These are phyloP conservation scores for Tritrichomonas musculus DNA, from an alignment of 208 protist species.

Conservation along the genomic window DNA sequence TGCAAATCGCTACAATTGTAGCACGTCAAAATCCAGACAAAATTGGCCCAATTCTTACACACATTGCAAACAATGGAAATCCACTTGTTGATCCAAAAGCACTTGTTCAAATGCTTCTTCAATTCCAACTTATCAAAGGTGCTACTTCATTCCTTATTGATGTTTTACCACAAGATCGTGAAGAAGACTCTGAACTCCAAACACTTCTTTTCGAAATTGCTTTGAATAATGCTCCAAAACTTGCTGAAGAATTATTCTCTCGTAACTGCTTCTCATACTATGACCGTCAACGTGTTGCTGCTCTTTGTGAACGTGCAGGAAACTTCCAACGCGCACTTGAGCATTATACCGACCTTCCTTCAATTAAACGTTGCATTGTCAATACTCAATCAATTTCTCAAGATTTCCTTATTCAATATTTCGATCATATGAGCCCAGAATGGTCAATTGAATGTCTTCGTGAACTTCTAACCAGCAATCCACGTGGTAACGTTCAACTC, in stretches of 20 bases:
- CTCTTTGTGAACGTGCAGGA: conserved; percentile 92
- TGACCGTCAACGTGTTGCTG: conserved; percentile 81
- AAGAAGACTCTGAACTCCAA: conserved; percentile 73
- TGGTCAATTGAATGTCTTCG: conserved; percentile 86
- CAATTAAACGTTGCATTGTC: conserved; percentile 90
- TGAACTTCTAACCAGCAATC: conserved; percentile 82
- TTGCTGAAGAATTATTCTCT: conserved; percentile 93
- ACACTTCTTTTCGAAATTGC: conserved; percentile 99
- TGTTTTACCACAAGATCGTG: conserved; percentile 73
- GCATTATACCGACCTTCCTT: conserved; percentile 90
- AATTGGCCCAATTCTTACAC: conserved; percentile 73
- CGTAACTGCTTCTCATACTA: conserved; percentile 84
- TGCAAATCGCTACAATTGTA: conserved; percentile 47
- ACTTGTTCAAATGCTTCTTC: conserved; percentile 45
- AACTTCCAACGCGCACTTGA: conserved; percentile 84
- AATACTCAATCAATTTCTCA: conserved; percentile 22
- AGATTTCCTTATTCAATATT: conserved; percentile 62
- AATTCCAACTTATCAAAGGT: conserved; percentile 80
- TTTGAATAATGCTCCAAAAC: conserved; percentile 71
- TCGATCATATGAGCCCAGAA: conserved; percentile 82
- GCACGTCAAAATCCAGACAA: conserved; percentile 76
- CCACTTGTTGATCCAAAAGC: conserved; percentile 39
- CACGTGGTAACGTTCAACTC: conserved; percentile 87
- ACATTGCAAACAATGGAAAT: conserved; percentile 63
- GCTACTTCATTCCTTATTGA: conserved; percentile 94